A percentile compares a stretch with the other conserved stretches of the same genome.
Conservation (phyloP, 2,329 filamentous ascomycete species). For the Sodiomyces alkalinus region DNA sequence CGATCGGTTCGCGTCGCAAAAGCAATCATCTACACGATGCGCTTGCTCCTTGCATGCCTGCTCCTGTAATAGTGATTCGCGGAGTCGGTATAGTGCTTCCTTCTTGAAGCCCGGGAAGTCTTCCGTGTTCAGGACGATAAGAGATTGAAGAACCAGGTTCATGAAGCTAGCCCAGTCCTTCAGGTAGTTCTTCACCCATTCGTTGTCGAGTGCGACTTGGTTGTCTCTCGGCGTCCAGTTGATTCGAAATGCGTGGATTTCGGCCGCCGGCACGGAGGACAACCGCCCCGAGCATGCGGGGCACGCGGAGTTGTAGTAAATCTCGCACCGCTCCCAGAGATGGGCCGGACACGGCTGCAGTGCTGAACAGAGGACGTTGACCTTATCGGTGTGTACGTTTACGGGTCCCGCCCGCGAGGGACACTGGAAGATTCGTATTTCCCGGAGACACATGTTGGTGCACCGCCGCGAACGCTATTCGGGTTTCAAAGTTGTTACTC, state of each 20-base stretch:
- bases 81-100: not conserved
- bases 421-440: conserved; percentile 1
- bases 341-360: not conserved
- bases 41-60: conserved; percentile 6
- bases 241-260: not conserved
- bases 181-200: not conserved
- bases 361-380: conserved; percentile 1
- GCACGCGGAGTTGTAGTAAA: not conserved
- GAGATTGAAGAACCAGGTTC: not conserved
- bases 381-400: not conserved
- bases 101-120: too few relatives aligned
- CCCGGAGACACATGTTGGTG: conserved; percentile 1
- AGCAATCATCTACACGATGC: conserved; percentile 3
- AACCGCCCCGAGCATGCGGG: not conserved
- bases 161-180: not conserved
- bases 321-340: conserved; percentile 1
- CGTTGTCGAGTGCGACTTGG: too few relatives aligned
- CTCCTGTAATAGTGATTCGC: conserved; percentile 1
- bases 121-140: not conserved
- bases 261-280: not conserved
- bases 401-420: not conserved
- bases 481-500: too few relatives aligned
- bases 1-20: conserved; percentile 6
- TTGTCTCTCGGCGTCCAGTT: not conserved
- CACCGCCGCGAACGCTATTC: too few relatives aligned